Evolutionary conservation across 805 yeast genomes (phyloP).

Genomic region (Jamesozyma lodderae): DNA sequence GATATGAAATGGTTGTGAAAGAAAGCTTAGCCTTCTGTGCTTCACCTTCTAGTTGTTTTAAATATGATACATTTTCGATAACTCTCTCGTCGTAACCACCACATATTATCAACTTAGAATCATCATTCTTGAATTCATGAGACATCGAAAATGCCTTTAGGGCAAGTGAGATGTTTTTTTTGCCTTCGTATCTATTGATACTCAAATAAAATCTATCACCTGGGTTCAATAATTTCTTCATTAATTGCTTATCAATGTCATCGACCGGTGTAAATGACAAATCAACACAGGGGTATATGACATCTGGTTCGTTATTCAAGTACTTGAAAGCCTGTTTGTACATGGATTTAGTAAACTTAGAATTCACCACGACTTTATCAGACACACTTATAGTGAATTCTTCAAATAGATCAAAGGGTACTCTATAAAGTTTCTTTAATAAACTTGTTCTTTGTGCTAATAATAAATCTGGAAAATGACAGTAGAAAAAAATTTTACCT

Average conservation of each 20-base stretch:
- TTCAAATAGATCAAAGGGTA: conserved; percentile 79
- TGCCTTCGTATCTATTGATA: conserved; percentile 80
- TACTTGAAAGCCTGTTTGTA: conserved; percentile 55
- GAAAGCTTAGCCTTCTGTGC: conserved; percentile 39
- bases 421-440: conserved; percentile 57
- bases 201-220: conserved; percentile 46
- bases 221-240: conserved; percentile 10
- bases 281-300: conserved; percentile 59
- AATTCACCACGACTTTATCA: conserved; percentile 80
- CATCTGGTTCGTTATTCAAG: conserved; percentile 24
- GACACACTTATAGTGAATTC: conserved; percentile 68
- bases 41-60: conserved; percentile 47
- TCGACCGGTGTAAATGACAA: conserved; percentile 26
- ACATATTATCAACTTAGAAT: conserved; percentile 55
- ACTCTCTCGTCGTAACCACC: conserved; percentile 87
- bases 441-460: conserved; percentile 51
- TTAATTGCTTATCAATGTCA: conserved; percentile 11
- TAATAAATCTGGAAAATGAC: conserved; percentile 92
- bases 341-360: conserved; percentile 66
- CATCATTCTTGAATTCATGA: conserved; percentile 18
- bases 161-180: conserved; percentile 76
- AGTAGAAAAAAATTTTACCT: conserved; percentile 64
- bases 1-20: conserved; percentile 35
- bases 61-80: conserved; percentile 63
- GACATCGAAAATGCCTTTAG: conserved; percentile 51